Evolutionary conservation across 2,329 filamentous ascomycete species (phyloP).

Genomic region (Venturiaceae sp.): DNA sequence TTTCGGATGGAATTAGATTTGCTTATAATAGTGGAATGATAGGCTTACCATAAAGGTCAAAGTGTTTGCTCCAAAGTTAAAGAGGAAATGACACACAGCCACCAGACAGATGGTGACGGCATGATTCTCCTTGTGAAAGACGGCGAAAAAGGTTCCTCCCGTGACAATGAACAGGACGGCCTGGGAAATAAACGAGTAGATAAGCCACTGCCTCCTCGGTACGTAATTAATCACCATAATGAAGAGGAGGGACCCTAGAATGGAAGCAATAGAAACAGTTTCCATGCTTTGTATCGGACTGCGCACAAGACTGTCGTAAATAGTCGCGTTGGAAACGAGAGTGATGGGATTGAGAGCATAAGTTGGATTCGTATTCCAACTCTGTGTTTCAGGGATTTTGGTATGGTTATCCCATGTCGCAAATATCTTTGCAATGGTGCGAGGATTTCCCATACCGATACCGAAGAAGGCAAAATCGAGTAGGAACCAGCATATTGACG

Average conservation of each 20-base stretch:
- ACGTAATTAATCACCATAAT: background rate
- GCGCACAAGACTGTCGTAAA: background rate
- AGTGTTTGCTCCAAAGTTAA: slow-evolving; percentile 18
- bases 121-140: background rate
- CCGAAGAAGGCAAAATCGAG: slow-evolving; percentile 26
- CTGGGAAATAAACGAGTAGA: background rate
- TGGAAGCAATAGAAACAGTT: background rate
- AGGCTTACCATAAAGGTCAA: slow-evolving; percentile 29
- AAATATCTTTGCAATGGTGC: slow-evolving; percentile 25
- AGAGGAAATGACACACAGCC: background rate
- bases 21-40: slow-evolving; percentile 28
- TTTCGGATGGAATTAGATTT: no score
- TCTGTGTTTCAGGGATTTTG: background rate
- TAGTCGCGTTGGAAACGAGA: background rate
- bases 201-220: slow-evolving; percentile 19
- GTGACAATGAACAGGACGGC: background rate
- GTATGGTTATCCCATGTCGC: slow-evolving; percentile 9
- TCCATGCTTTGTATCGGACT: background rate
- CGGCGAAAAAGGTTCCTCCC: background rate
- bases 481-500: slow-evolving; percentile 23
- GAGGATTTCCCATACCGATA: slow-evolving; percentile 23
- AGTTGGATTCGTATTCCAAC: background rate
- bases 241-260: background rate
- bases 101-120: background rate
- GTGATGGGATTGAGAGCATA: background rate